phyloP scores from a whole-genome alignment of 73 alveolate species.

The Tetrahymena thermophila region DNA sequence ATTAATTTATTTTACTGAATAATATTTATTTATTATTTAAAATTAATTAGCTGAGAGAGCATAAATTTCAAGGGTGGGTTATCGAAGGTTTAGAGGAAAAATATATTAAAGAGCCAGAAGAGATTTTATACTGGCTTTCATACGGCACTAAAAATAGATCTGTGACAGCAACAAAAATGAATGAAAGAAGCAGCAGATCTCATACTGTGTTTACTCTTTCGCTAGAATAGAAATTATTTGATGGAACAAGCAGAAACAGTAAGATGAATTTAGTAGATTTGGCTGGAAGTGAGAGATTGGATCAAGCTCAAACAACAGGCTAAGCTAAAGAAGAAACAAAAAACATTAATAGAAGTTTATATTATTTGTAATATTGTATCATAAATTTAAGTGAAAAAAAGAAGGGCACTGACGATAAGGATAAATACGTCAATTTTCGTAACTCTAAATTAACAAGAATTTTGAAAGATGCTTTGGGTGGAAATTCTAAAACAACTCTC shows the following conservation, averaged over 20 bases:
- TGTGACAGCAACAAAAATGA: slow-evolving; percentile 30
- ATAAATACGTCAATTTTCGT: slow-evolving; percentile 33
- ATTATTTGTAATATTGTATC: slow-evolving; percentile 22
- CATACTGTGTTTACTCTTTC: slow-evolving; percentile 28
- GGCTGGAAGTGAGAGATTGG: slow-evolving; percentile 95
- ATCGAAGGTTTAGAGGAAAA: slow-evolving; percentile 27
- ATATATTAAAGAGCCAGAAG: slow-evolving; percentile 8
- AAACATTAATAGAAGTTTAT: slow-evolving; percentile 62
- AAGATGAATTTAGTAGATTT: slow-evolving; percentile 57
- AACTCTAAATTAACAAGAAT: slow-evolving; percentile 31
- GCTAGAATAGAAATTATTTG: not conserved
- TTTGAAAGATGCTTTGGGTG: slow-evolving; percentile 41
- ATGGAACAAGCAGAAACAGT: slow-evolving; percentile 27
- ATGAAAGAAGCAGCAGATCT: slow-evolving; percentile 38
- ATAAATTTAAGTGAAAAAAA: slow-evolving; percentile 13
- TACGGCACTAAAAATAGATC: slow-evolving; percentile 34
- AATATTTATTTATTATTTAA: no score
- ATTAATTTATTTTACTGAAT: no score
- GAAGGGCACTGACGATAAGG: slow-evolving; percentile 11
- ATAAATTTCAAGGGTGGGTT: slow-evolving; percentile 18
- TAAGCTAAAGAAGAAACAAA: slow-evolving; percentile 75
- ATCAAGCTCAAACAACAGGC: slow-evolving; percentile 68
- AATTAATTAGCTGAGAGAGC: slow-evolving; percentile 7
- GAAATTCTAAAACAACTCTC: slow-evolving; percentile 36
- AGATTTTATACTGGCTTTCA: slow-evolving; percentile 13